Evolutionary conservation across 768 basidiomycete species (phyloP), one percentile per base, ranked within the genome.

Genomic region (Lactarius indigo): DNA sequence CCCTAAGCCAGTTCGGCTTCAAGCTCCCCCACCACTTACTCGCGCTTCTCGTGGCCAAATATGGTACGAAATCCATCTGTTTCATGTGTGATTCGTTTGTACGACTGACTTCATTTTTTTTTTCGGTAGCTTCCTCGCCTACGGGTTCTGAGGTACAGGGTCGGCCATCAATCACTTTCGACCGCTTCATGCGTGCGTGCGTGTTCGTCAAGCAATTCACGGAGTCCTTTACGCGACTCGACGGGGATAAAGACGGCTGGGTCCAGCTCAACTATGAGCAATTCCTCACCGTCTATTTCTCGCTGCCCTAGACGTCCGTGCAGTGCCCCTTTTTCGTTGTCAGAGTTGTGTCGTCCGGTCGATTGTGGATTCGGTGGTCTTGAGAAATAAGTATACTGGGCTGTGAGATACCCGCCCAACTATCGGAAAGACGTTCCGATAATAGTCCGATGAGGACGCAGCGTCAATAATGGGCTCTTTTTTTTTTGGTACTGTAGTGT

Each of bases 101-200:
- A 12, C n/a, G 47, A 15, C 8, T 26, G 15, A 17, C 30, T 54
- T 55, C n/a, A n/a, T 55, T 30, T 12, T 54, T 54, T n/a, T 17
- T 13, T 52, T 26, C 12, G 5, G 26, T 13, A 52, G 74, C 79
- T 41, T 69, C 79, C 26, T 75, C 74, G 7, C 56, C 69, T 7
- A 58, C 67, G 7, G 60, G 58, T 23, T 64, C 72, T 37, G 75
- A 76, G 2, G 78, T 70, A 5, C 75, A 10, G 8, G 30, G 79
- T 2, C 67, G 73, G n/a, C 78, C 81, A 3, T 37, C 2, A 90
- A 91, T 94, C 78, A 83, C 87, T 3, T 94, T 94, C 73, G 92
- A 93, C 75, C 88, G 91, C 65, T 94, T 94, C 79, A 87, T 94
- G 28, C 85, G 92, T 62, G 90, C 89, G 28, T 94, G 92, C 69